These are phyloP conservation scores for Taxawa tesnikishii DNA, from an alignment of 2,329 filamentous ascomycete genomes.

Conservation along the genomic window DNA sequence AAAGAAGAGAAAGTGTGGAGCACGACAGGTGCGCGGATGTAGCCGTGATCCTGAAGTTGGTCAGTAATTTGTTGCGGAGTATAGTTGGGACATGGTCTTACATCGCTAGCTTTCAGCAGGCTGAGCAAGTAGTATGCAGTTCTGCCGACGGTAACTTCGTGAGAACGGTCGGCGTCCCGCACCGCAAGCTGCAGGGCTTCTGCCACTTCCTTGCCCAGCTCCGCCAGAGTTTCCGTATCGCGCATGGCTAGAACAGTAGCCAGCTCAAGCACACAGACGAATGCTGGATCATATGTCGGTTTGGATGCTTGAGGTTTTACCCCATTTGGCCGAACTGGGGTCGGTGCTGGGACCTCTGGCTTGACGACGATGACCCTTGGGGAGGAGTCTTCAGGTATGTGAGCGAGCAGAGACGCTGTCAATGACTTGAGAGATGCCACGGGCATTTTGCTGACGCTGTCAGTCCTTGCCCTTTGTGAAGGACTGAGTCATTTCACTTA, in stretches of 20 bases:
- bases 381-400: slow-evolving; percentile 76
- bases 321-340: slow-evolving; percentile 46
- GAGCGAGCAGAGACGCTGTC: slow-evolving; percentile 61
- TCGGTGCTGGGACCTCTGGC: slow-evolving; percentile 58
- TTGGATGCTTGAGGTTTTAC: slow-evolving; percentile 43
- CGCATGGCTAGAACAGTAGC: slow-evolving; percentile 71
- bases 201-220: slow-evolving; percentile 67
- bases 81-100: slow-evolving; percentile 33
- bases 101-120: slow-evolving; percentile 72
- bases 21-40: slow-evolving; percentile 81
- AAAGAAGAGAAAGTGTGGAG: slow-evolving; percentile 86
- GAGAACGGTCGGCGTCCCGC: slow-evolving; percentile 64
- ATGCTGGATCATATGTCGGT: slow-evolving; percentile 67
- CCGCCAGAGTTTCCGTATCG: slow-evolving; percentile 58
- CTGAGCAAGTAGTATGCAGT: slow-evolving; percentile 78
- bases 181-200: slow-evolving; percentile 71
- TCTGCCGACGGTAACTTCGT: slow-evolving; percentile 72
- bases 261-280: slow-evolving; percentile 85
- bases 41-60: slow-evolving; percentile 60
- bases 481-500: slow-evolving; percentile 32
- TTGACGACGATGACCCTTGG: slow-evolving; percentile 81
- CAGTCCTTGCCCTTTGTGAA: slow-evolving; percentile 6
- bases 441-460: slow-evolving; percentile 44
- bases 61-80: slow-evolving; percentile 3
- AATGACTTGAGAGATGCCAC: slow-evolving; percentile 46